Base-by-base conservation (phyloP, 1,139 yeast genomes). In the Magnusiomyces paraingens region DNA sequence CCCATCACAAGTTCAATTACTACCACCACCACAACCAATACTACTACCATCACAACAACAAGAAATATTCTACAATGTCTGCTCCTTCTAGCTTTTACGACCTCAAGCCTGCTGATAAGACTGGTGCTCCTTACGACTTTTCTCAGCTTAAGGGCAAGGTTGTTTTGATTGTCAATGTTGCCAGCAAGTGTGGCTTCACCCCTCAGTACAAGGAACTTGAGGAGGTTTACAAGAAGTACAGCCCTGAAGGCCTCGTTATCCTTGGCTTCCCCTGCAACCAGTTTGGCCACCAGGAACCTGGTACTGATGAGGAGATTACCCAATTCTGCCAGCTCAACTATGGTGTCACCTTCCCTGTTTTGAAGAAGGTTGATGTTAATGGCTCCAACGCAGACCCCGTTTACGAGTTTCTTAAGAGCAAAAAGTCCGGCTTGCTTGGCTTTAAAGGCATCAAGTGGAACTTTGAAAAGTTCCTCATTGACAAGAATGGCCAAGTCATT, bases 261-360 rank as follows among this genome's bases (percentile, higher is more conserved):
- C 66, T 93, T 53, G 99, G 96, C 2, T 93, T 93, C 82, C 99
- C 99, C 62, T 83, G 90, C 69, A 84, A 84, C 70, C 98, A 93
- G 71, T 93, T 93, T 64, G 93, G 88, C 47, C 79, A 78, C 60
- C 96, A 93, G 72, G 98, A 93, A 68, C 96, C 97, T 10, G 84
- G 84, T 10, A 68, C 80, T 8, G 83, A 81, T 50, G 79, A 76
- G 52, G 83, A 85, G 62, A 85, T 90, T 57, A 80, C 79, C 35
- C 66, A 72, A 49, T 82, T 82, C 69, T 86, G 94, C 64, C 77
- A 81, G 55, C 62, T 76, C 56, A 81, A 81, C 67, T 93, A 80
- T 66, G 90, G 91, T 41, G 97, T 91, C 49, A 75, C 87, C 32
- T 93, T 93, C 83, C 97, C 96, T 46, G 79, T 93, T 48, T 75